These are phyloP conservation scores for Scytalidium lignicola DNA, from an alignment of 2,329 filamentous ascomycete species.

Conservation along the genomic window DNA sequence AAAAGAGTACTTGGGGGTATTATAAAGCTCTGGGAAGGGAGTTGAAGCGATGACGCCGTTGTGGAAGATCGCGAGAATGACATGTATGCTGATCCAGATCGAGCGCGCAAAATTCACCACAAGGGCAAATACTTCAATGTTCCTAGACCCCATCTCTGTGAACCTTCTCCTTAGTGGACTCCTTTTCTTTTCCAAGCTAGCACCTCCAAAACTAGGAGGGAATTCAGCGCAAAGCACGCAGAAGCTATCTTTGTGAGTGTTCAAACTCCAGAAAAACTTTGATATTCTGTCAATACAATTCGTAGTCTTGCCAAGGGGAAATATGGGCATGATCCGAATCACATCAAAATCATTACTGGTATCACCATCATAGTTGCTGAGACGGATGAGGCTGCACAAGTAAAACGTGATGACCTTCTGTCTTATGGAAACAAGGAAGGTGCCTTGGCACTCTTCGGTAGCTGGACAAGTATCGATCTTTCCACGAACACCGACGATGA, in stretches of 20 bases:
- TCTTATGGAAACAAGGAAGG: slow-evolving; percentile 58
- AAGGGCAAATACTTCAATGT: slow-evolving; percentile 3
- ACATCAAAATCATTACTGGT: slow-evolving; percentile 62
- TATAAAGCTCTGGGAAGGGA: slow-evolving; percentile 63
- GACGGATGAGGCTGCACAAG: slow-evolving; percentile 61
- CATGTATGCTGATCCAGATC: not conserved
- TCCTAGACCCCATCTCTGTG: slow-evolving; percentile 12
- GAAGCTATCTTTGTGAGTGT: slow-evolving; percentile 65
- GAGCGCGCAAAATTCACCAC: not conserved
- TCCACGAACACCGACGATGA: slow-evolving; percentile 51
- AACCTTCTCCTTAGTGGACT: slow-evolving; percentile 19
- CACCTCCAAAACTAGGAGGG: slow-evolving; percentile 59
- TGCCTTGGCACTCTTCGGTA: slow-evolving; percentile 64
- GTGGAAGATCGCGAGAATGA: slow-evolving; percentile 3
- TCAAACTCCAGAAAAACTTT: slow-evolving; percentile 43
- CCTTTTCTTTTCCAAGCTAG: slow-evolving; percentile 53
- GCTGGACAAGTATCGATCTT: slow-evolving; percentile 65
- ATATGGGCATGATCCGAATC: slow-evolving; percentile 50
- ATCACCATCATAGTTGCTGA: slow-evolving; percentile 59
- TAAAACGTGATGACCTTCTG: slow-evolving; percentile 55
- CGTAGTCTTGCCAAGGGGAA: slow-evolving; percentile 44
- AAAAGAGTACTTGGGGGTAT: slow-evolving; percentile 58
- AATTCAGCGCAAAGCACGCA: slow-evolving; percentile 63
- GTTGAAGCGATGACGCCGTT: slow-evolving; percentile 42
- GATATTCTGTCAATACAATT: slow-evolving; percentile 57